A percentile compares a stretch with the other conserved stretches of the same genome.
These are phyloP conservation scores for Tolypocladium endophyticum DNA, from an alignment of 2,329 filamentous ascomycete species.

Conservation along the genomic window DNA sequence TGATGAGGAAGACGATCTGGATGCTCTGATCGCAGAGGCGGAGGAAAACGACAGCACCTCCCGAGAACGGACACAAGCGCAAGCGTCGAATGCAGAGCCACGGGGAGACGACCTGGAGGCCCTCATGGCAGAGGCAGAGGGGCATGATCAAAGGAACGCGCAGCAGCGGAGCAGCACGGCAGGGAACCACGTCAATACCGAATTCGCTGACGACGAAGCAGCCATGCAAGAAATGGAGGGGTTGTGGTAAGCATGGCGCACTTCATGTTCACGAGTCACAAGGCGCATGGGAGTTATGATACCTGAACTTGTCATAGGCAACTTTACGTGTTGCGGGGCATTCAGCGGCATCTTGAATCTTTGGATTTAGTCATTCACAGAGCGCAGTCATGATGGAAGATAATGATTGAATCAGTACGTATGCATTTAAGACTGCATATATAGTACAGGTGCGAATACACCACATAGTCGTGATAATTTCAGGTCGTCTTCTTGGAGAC, in stretches of 20 bases:
- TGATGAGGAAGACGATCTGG: constrained; percentile 42
- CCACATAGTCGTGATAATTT: not conserved
- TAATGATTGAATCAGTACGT: not conserved
- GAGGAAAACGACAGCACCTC: constrained; percentile 15
- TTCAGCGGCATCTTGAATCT: not conserved
- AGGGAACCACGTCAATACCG: constrained; percentile 12
- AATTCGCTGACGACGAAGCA: constrained; percentile 54
- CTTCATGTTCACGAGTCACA: not conserved
- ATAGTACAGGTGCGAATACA: not conserved
- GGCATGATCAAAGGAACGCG: constrained; percentile 6
- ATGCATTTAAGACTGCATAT: constrained; percentile 1
- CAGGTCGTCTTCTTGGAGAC: not conserved
- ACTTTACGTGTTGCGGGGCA: not conserved
- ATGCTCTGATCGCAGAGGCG: constrained; percentile 42
- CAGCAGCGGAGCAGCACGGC: not conserved
- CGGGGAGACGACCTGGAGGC: constrained; percentile 39
- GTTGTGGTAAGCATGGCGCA: constrained; percentile 29
- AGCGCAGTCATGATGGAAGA: not conserved
- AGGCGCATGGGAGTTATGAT: not conserved
- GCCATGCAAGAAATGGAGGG: constrained; percentile 56
- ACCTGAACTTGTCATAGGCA: not conserved
- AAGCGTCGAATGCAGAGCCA: not conserved
- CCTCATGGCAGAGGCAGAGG: constrained; percentile 39
- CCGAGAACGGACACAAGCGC: not conserved
- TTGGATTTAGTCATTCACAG: too few relatives aligned